Percentiles rank a stretch among this genome's conserved stretches.
These are phyloP conservation scores for Dendrobium officinale DNA, from an alignment of 106 monocot species.

Conservation along the genomic window DNA sequence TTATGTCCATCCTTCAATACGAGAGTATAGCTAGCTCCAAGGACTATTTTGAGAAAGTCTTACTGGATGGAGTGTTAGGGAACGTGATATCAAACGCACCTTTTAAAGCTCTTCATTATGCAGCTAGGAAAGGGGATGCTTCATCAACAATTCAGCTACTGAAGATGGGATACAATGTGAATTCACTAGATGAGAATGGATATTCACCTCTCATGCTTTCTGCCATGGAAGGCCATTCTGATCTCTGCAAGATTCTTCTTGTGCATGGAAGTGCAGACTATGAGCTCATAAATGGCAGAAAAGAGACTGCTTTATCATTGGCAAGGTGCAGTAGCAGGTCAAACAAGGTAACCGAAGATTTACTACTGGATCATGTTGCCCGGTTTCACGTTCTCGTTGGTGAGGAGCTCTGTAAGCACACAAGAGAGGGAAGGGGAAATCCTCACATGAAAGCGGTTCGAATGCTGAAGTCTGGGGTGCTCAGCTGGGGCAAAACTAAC, in stretches of 20 bases:
- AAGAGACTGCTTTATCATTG: conserved; percentile 53
- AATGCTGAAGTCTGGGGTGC: conserved; percentile 42
- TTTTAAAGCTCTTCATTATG: conserved; percentile 54
- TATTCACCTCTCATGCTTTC: conserved; percentile 63
- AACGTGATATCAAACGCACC: conserved; percentile 12
- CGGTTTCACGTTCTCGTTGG: conserved; percentile 30
- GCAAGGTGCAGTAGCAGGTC: conserved; percentile 24
- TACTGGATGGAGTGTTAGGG: conserved; percentile 37
- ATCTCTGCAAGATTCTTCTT: conserved; percentile 41
- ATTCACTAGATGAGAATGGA: conserved; percentile 43
- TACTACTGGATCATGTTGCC: conserved; percentile 42
- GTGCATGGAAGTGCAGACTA: conserved; percentile 27
- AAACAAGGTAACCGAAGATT: conserved; percentile 27
- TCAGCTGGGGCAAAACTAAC: conserved; percentile 46
- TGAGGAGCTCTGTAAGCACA: conserved; percentile 49
- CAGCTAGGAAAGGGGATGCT: conserved; percentile 37
- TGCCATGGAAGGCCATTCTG: conserved; percentile 36
- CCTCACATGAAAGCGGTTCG: conserved; percentile 42
- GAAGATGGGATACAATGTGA: conserved; percentile 34
- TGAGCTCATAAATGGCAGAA: conserved; percentile 17
- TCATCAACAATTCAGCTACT: conserved; percentile 32
- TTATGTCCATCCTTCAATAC: conserved; percentile 24
- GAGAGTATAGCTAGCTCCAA: conserved; percentile 1
- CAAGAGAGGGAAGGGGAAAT: conserved; percentile 32
- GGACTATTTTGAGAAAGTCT: conserved; percentile 31